A percentile compares a stretch with the other conserved stretches of the same genome.
These are phyloP conservation scores for Verticillium tricorpus DNA, from an alignment of 2,329 filamentous ascomycete species.

Conservation along the genomic window DNA sequence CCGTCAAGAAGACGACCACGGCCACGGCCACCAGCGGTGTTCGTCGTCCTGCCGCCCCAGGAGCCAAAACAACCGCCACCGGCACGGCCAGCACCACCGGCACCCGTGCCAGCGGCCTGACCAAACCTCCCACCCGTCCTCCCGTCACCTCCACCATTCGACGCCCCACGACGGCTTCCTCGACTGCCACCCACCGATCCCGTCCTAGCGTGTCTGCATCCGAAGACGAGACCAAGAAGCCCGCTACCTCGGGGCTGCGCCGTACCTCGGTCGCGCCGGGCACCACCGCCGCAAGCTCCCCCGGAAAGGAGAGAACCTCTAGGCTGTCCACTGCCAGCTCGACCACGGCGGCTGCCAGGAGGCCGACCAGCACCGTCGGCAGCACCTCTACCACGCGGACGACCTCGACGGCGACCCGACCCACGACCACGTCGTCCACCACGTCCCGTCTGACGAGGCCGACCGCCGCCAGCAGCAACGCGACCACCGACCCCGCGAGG, in stretches of 20 bases:
- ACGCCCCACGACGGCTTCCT: conserved; percentile 24
- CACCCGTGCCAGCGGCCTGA: conserved; percentile 34
- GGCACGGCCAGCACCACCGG: conserved; percentile 24
- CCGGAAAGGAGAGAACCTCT: conserved; percentile 28
- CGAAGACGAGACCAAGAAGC: conserved; percentile 44
- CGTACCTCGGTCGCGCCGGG: conserved; percentile 39
- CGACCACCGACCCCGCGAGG: conserved; percentile 42
- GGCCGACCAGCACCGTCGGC: conserved; percentile 17
- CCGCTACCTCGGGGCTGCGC: conserved; percentile 32
- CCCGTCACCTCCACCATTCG: conserved; percentile 29
- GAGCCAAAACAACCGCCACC: conserved; percentile 22
- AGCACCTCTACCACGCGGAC: conserved; percentile 14
- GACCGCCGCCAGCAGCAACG: conserved; percentile 24
- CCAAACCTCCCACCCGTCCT: conserved; percentile 45
- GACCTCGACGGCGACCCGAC: conserved; percentile 25
- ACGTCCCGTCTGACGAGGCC: conserved; percentile 19
- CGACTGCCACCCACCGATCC: conserved; percentile 38
- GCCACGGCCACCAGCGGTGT: conserved; percentile 23
- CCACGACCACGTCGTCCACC: conserved; percentile 32
- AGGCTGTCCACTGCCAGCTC: conserved; percentile 17
- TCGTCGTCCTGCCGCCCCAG: conserved; percentile 27
- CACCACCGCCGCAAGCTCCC: conserved; percentile 21
- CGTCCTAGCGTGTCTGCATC: conserved; percentile 44
- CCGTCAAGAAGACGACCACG: conserved; percentile 31
- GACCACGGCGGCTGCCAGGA: conserved; percentile 25